phyloP scores from a whole-genome alignment of 192 early-diverging fungal genomes.

The Martensiomyces pterosporus region DNA sequence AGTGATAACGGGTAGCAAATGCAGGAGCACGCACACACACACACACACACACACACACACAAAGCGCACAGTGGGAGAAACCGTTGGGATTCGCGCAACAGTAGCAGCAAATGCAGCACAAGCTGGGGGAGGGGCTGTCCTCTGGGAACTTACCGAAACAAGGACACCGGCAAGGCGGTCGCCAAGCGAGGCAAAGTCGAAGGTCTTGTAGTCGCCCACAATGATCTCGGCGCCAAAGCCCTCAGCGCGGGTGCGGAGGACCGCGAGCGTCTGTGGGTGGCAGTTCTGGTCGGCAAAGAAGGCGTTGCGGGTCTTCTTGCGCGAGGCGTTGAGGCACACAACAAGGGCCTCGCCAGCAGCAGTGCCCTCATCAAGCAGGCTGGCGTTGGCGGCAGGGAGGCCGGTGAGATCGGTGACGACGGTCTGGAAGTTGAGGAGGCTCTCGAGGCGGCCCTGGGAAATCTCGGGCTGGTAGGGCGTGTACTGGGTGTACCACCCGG shows the following conservation, averaged over 20 bases:
- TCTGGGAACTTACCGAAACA: conserved; percentile 63
- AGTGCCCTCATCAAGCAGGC: conserved; percentile 97
- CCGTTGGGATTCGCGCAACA: neutral
- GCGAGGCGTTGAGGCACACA: conserved; percentile 69
- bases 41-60: neutral
- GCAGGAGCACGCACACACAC: conserved; percentile 1
- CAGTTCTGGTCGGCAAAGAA: conserved; percentile 93
- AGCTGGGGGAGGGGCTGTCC: no score
- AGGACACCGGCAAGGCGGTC: conserved; percentile 86
- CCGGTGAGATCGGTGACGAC: conserved; percentile 95
- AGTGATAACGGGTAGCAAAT: conserved; percentile 5
- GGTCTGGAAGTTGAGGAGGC: conserved; percentile 96
- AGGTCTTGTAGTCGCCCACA: conserved; percentile 74
- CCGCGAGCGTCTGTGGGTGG: conserved; percentile 94
- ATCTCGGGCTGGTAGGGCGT: conserved; percentile 99
- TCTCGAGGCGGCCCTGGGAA: conserved; percentile 96
- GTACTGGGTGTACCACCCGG: conserved; percentile 99
- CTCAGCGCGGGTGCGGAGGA: conserved; percentile 89
- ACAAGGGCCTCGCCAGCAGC: conserved; percentile 98
- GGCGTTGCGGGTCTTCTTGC: conserved; percentile 73
- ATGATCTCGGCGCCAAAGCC: conserved; percentile 90
- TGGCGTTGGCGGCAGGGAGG: conserved; percentile 94
- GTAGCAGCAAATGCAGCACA: no score
- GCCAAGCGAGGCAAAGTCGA: conserved; percentile 70
- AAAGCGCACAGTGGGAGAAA: neutral